These are phyloP conservation scores for Citropsis articulata DNA, from an alignment of 345 rosid species.

Conservation along the genomic window DNA sequence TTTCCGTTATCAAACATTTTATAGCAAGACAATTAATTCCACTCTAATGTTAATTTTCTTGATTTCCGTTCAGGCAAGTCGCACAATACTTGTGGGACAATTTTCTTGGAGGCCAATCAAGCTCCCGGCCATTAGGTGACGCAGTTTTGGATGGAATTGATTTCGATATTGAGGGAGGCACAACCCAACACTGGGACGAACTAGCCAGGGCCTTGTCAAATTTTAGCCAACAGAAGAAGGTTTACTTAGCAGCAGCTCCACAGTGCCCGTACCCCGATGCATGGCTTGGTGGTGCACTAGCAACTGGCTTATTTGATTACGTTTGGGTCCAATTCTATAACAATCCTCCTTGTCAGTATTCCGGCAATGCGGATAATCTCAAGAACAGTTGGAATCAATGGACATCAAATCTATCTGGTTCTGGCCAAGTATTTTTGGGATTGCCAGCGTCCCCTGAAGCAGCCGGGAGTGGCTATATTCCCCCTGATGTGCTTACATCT, in stretches of 20 bases:
- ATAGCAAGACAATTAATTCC: too few relatives aligned
- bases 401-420: neutral
- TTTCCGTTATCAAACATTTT: too few relatives aligned
- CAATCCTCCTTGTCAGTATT: conserved; percentile 23
- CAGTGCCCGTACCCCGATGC: conserved; percentile 20
- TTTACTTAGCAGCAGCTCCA: conserved; percentile 16
- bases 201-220: conserved; percentile 3
- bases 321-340: conserved; percentile 30
- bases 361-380: conserved; percentile 1
- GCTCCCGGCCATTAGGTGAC: conserved; percentile 13
- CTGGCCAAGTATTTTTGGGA: conserved; percentile 15
- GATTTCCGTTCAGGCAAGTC: too few relatives aligned
- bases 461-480: conserved; percentile 17
- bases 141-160: conserved; percentile 29
- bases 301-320: conserved; percentile 17
- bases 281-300: neutral
- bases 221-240: neutral
- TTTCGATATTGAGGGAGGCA: conserved; percentile 26
- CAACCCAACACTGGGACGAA: conserved; percentile 9
- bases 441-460: conserved; percentile 21
- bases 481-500: neutral
- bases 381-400: conserved; percentile 19
- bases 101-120: conserved; percentile 11
- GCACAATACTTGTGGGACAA: too few relatives aligned
- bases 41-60: too few relatives aligned